These are phyloP conservation scores for Claviceps africana DNA, from an alignment of 2,329 filamentous ascomycete genomes.

Conservation along the genomic window DNA sequence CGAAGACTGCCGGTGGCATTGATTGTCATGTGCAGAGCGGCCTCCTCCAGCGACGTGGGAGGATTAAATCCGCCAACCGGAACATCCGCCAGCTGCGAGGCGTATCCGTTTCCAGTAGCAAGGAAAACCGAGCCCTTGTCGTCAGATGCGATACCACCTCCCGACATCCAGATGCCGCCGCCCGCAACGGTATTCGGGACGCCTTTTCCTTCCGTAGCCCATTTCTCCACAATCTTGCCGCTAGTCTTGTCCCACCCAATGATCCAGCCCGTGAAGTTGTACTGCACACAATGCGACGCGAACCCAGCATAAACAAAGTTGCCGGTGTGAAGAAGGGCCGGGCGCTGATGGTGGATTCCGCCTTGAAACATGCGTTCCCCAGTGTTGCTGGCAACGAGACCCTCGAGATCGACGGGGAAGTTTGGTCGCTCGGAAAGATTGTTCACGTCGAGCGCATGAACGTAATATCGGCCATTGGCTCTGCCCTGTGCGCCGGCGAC, in stretches of 20 bases:
- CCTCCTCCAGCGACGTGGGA: slow-evolving; percentile 29
- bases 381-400: slow-evolving; percentile 31
- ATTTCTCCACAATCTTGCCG: slow-evolving; percentile 23
- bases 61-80: slow-evolving; percentile 24
- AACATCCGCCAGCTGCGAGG: slow-evolving; percentile 22
- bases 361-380: slow-evolving; percentile 34
- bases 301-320: slow-evolving; percentile 37
- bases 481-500: slow-evolving; percentile 18
- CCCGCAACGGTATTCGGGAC: slow-evolving; percentile 23
- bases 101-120: slow-evolving; percentile 27
- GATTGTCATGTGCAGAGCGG: slow-evolving; percentile 29
- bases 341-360: slow-evolving; percentile 37
- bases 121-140: slow-evolving; percentile 25
- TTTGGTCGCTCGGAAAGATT: slow-evolving; percentile 23
- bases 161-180: slow-evolving; percentile 30
- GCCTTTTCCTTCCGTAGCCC: slow-evolving; percentile 26
- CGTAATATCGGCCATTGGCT: slow-evolving; percentile 21
- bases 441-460: slow-evolving; percentile 25
- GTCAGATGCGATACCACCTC: slow-evolving; percentile 25
- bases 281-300: slow-evolving; percentile 41
- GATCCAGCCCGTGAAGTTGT: slow-evolving; percentile 40
- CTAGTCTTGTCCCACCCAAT: slow-evolving; percentile 32
- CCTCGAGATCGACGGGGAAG: slow-evolving; percentile 36
- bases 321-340: slow-evolving; percentile 30
- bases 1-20: slow-evolving; percentile 27